Evolutionary conservation across 768 basidiomycete species (phyloP).

Genomic region (Termitomyces sp.): DNA sequence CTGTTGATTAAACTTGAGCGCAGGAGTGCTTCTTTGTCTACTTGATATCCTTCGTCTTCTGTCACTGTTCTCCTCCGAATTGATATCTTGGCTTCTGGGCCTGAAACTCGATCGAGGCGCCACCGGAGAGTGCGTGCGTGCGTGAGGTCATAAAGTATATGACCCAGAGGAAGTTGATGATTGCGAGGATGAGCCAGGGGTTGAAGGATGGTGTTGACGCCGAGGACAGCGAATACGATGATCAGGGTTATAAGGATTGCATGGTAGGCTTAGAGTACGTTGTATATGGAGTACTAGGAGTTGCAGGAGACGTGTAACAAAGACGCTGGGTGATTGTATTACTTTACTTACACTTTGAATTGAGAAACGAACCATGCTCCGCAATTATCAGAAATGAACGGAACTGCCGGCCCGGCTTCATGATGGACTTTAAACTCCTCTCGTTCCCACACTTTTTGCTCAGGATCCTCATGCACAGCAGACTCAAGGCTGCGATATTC

Average conservation of each 20-base stretch:
- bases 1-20: background rate
- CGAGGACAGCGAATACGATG: slow-evolving; percentile 71
- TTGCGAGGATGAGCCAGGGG: slow-evolving; percentile 62
- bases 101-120: too few relatives aligned
- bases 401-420: too few relatives aligned
- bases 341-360: too few relatives aligned
- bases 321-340: too few relatives aligned
- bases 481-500: slow-evolving; percentile 39
- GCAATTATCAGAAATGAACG: too few relatives aligned
- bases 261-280: slow-evolving; percentile 6
- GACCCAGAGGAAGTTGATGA: slow-evolving; percentile 86
- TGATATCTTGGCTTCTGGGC: too few relatives aligned
- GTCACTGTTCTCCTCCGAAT: too few relatives aligned
- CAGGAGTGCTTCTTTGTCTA: background rate
- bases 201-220: slow-evolving; percentile 54
- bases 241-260: slow-evolving; percentile 32
- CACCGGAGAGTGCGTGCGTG: background rate
- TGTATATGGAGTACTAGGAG: slow-evolving; percentile 9
- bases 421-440: background rate
- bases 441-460: background rate
- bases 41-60: background rate
- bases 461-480: slow-evolving; percentile 14
- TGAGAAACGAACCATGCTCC: too few relatives aligned
- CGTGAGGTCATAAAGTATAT: slow-evolving; percentile 68
- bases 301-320: slow-evolving; percentile 30